Base-by-base conservation (phyloP, 2,329 filamentous ascomycete genomes). In the Tolypocladium tundrense region DNA sequence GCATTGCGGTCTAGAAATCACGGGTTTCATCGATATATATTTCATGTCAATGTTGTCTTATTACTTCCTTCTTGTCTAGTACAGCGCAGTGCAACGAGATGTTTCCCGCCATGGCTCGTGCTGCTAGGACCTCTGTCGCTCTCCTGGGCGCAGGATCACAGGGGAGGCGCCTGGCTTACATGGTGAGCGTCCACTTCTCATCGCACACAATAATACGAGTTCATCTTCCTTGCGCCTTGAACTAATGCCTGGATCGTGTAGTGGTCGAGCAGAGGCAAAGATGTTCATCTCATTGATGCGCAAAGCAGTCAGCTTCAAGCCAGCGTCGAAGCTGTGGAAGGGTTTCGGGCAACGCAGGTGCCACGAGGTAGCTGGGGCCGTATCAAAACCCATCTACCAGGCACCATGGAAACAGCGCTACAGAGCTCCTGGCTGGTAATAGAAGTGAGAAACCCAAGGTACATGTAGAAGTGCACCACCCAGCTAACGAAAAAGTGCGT, bases 401-500 rank as follows among this genome's bases (percentile, higher is more conserved):
- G 61, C 2, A 56, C 35, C 8, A 48, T 70, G 3, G 54, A 40
- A 0, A 57, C 56, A 9, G 68, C 67, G 0, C 53, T 70, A 2
- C 53, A 61, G 8, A 51, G 57, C 9, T 59, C 65, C 0, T 70
- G 68, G 68, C 53, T 70, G 1, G 65, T 69, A 2, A 57, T 69
- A 1, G 68, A 70, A 61, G 68, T 70, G 39, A 39, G 37, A n/a
- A 1, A 50, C 27, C 6, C 9, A 9, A 13, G 45, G 21, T 9
- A 10, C 11, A 31, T 14, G 7, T 9, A 48, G 24, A 3, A 7
- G 3, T 3, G 6, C 9, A 11, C 42, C n/a, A 24, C 21, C 27
- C 3, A n/a, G 27, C 48, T 51, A n/a, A 51, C 11, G 9, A 6
- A 10, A 9, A 42, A 77, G 75, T 77, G 75, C 57, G 69, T 79